Evolutionary conservation across 345 rosid genomes (phyloP), one percentile per base, ranked within the genome.

Genomic region (Dovyalis caffra): DNA sequence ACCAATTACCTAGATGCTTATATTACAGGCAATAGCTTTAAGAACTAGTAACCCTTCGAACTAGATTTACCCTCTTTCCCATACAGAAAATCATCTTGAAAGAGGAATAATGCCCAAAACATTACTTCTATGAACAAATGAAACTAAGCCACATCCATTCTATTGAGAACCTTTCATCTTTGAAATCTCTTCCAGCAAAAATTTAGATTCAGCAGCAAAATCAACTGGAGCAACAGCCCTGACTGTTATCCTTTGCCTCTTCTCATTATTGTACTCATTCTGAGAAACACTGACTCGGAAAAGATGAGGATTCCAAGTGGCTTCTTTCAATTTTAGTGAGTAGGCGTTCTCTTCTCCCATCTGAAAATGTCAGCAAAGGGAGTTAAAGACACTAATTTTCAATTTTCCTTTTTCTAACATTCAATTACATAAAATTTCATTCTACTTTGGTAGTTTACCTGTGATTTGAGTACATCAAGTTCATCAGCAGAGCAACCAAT

Each of bases 401-500:
- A 14, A 6, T 26, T 15, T 18, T 34, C 21, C 20, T 43, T 7
- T 15, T 32, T 26, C 29, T 45, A 20, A 7, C n/a, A 3, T 31
- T 28, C 72, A 58, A 21, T 21, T 47, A 5, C 28, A 58, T 66
- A 25, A 1, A 5, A 37, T 12, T 58, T 2, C 8, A 31, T 20
- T 20, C 37, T 31, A 5, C 1, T 47, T 73, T 1, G 53, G 38
- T 23, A 63, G 0, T 49, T 75, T 84, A 92, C 98, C 93, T 86
- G 77, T 74, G 90, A 87, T 82, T 78, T 90, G 72, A 91, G 79
- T 72, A 77, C 80, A 79, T 91, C 88, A 66, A 95, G 97, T 79
- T 90, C 99, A 68, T 91, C 94, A 67, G 97, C 97, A 74, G 97
- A 77, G 79, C 90, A 90, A 28, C 97, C 94, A 35, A 95, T 78